phyloP scores from a whole-genome alignment of 2,329 filamentous ascomycete species.

The Penicillium hordei region DNA sequence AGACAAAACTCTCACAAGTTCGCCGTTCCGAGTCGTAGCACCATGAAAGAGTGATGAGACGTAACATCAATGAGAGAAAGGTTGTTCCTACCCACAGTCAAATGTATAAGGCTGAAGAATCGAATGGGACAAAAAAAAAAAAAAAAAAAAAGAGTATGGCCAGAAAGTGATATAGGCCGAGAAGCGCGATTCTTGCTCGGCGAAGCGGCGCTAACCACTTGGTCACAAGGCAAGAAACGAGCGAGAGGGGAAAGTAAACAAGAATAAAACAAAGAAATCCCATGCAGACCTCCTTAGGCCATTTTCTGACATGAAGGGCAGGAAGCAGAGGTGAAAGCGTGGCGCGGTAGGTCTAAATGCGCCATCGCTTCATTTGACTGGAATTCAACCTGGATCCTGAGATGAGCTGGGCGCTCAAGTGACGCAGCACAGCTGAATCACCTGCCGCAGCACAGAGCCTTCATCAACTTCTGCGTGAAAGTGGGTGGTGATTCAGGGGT shows the following conservation, averaged over 20 bases:
- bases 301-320: slow-evolving; percentile 18
- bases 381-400: slow-evolving; percentile 37
- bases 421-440: slow-evolving; percentile 28
- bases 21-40: slow-evolving; percentile 41
- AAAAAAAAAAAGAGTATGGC: slow-evolving; percentile 1
- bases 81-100: slow-evolving; percentile 28
- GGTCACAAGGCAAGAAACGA: slow-evolving; percentile 7
- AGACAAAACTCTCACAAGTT: slow-evolving; percentile 30
- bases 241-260: slow-evolving; percentile 14
- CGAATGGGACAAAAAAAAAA: slow-evolving; percentile 23
- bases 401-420: slow-evolving; percentile 25
- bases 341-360: slow-evolving; percentile 17
- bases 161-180: slow-evolving; percentile 14
- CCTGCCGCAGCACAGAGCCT: slow-evolving; percentile 83
- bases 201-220: slow-evolving; percentile 6
- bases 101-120: slow-evolving; percentile 19
- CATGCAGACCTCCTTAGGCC: slow-evolving; percentile 21
- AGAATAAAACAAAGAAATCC: slow-evolving; percentile 19
- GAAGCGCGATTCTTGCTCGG: slow-evolving; percentile 10
- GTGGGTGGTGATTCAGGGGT: slow-evolving; percentile 70
- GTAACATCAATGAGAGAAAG: slow-evolving; percentile 30
- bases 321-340: slow-evolving; percentile 15
- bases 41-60: slow-evolving; percentile 38
- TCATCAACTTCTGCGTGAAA: slow-evolving; percentile 89
- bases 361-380: slow-evolving; percentile 17